A percentile compares a stretch with the other conserved stretches of the same genome.
Evolutionary conservation across 352 stramenopile species (phyloP).

Genomic region (Nothophytophthora sp.): DNA sequence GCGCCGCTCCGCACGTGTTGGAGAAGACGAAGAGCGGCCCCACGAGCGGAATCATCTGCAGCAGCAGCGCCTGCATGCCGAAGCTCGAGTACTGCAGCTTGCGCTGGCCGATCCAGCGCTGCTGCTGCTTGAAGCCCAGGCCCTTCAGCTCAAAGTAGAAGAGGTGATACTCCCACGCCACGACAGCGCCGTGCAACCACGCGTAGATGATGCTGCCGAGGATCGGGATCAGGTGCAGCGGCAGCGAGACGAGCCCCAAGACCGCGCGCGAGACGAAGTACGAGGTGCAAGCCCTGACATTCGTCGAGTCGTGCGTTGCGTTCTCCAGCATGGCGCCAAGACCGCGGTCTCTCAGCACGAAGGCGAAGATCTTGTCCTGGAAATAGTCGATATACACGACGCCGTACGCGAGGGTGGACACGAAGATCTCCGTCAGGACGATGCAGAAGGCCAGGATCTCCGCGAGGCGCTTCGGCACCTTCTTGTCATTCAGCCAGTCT

Average conservation of each 20-base stretch:
- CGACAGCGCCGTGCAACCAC: constrained; percentile 45
- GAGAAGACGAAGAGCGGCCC: constrained; percentile 51
- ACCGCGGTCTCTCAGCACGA: constrained; percentile 35
- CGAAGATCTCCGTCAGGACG: constrained; percentile 46
- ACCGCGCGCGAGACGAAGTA: constrained; percentile 32
- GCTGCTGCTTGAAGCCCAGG: constrained; percentile 35
- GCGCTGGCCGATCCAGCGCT: constrained; percentile 31
- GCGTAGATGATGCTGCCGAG: constrained; percentile 43
- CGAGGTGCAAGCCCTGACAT: constrained; percentile 35
- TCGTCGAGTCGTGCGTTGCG: constrained; percentile 22
- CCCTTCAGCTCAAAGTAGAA: constrained; percentile 59
- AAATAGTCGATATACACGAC: constrained; percentile 39
- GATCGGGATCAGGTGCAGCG: constrained; percentile 51
- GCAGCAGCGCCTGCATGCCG: constrained; percentile 43
- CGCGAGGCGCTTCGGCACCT: constrained; percentile 33
- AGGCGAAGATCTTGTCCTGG: constrained; percentile 47
- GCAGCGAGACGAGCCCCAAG: constrained; percentile 38
- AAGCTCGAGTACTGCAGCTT: constrained; percentile 42
- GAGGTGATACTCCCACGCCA: constrained; percentile 51
- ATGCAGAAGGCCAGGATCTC: constrained; percentile 45
- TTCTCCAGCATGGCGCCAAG: constrained; percentile 20
- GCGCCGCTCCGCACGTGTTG: constrained; percentile 47
- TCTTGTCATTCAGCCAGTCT: constrained; percentile 28
- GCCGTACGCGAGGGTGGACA: constrained; percentile 47
- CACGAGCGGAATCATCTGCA: constrained; percentile 46